Conservation (phyloP, 257 asterid genomes). For the Ophiorrhiza pumila region DNA sequence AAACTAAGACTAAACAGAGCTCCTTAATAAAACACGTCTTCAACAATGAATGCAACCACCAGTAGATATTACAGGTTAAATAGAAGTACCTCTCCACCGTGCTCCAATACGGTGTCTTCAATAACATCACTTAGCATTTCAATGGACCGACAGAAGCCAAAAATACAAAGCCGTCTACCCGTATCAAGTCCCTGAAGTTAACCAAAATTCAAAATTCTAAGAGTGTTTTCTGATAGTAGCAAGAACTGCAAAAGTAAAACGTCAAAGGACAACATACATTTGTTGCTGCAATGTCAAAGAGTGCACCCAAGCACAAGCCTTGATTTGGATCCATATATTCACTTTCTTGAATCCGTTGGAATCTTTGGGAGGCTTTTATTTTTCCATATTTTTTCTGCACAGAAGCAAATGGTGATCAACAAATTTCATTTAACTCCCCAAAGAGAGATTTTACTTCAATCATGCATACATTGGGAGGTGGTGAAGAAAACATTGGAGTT, state of each 20-base stretch:
- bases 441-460: not conserved
- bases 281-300: slow-evolving; percentile 95
- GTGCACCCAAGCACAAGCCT: slow-evolving; percentile 89
- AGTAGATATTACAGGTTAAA: not conserved
- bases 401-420: slow-evolving; percentile 12
- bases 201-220: slow-evolving; percentile 17
- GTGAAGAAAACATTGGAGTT: not conserved
- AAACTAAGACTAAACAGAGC: not conserved
- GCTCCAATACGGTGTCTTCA: slow-evolving; percentile 95
- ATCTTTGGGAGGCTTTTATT: slow-evolving; percentile 49
- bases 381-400: slow-evolving; percentile 72
- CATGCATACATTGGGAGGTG: not conserved
- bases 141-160: slow-evolving; percentile 93
- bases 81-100: slow-evolving; percentile 89
- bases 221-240: not conserved
- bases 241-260: slow-evolving; percentile 10
- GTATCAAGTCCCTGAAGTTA: slow-evolving; percentile 69
- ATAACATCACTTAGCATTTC: slow-evolving; percentile 99
- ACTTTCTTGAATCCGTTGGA: slow-evolving; percentile 74
- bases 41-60: not conserved
- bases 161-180: slow-evolving; percentile 86
- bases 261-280: slow-evolving; percentile 46
- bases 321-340: slow-evolving; percentile 95
- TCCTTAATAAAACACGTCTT: not conserved
- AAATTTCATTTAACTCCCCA: not conserved